Evolutionary conservation across 73 alveolate species (phyloP).

Genomic region (Breviolum minutum): DNA sequence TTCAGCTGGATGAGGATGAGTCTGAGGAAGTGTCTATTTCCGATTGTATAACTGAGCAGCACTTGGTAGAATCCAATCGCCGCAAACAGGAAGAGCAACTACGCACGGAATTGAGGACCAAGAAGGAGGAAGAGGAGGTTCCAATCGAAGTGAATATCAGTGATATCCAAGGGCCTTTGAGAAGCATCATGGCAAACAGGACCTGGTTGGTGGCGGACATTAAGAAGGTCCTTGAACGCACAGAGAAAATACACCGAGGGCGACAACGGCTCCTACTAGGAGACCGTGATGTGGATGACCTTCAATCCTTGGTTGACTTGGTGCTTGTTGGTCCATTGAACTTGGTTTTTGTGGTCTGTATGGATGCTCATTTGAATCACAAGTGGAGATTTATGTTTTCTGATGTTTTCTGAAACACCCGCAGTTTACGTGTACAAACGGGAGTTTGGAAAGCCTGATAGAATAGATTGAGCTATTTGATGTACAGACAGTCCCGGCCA

Average conservation of each 20-base stretch:
- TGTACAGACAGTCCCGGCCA: too few relatives aligned
- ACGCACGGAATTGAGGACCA: neutral
- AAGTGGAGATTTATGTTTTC: neutral
- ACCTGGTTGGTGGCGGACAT: slow-evolving; percentile 44
- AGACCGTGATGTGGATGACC: slow-evolving; percentile 61
- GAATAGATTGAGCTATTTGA: too few relatives aligned
- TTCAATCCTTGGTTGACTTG: slow-evolving; percentile 26
- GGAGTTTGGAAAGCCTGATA: too few relatives aligned
- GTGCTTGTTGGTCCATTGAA: neutral
- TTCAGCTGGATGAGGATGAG: slow-evolving; percentile 61
- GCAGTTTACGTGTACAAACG: too few relatives aligned
- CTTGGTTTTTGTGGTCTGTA: slow-evolving; percentile 29
- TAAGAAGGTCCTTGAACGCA: slow-evolving; percentile 46
- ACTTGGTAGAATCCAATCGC: neutral
- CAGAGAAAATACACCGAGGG: slow-evolving; percentile 34
- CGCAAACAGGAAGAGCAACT: neutral
- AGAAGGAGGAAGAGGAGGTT: neutral
- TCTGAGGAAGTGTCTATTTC: slow-evolving; percentile 7
- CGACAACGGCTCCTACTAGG: slow-evolving; percentile 39
- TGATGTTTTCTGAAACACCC: neutral
- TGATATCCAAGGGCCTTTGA: slow-evolving; percentile 74
- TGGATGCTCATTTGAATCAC: neutral
- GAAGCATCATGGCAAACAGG: slow-evolving; percentile 25
- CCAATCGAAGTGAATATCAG: slow-evolving; percentile 22
- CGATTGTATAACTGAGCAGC: neutral